These are phyloP conservation scores for Rhynchosporium secalis DNA, from an alignment of 2,329 filamentous ascomycete genomes.

Conservation along the genomic window DNA sequence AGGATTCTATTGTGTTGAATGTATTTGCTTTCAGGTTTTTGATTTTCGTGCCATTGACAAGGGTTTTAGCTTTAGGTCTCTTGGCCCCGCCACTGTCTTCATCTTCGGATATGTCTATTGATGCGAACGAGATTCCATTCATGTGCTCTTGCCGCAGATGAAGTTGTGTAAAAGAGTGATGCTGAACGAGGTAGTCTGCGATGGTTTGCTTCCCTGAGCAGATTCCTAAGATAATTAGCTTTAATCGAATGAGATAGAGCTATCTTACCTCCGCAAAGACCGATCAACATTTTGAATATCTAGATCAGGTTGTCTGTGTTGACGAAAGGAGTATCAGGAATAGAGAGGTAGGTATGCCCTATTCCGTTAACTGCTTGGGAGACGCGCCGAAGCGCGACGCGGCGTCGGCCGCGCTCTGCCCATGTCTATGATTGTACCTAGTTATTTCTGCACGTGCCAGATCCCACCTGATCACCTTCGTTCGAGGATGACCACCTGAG, in stretches of 20 bases:
- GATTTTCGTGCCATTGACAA: conserved; percentile 17
- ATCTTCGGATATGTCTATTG: conserved; percentile 1
- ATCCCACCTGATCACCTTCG: not conserved
- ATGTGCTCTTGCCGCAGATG: conserved; percentile 48
- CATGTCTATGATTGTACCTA: too few relatives aligned
- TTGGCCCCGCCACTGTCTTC: not conserved
- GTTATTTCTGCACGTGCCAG: not conserved
- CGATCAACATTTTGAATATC: conserved; percentile 64
- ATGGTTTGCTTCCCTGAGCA: conserved; percentile 92
- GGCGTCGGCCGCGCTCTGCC: too few relatives aligned
- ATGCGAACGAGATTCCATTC: conserved; percentile 15
- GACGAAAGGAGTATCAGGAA: not conserved
- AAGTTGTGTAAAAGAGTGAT: conserved; percentile 78
- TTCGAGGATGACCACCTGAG: conserved; percentile 7
- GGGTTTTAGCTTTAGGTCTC: not conserved
- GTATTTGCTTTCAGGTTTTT: conserved; percentile 32
- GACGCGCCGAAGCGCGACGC: too few relatives aligned
- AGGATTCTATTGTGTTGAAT: conserved; percentile 63
- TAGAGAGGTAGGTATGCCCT: too few relatives aligned
- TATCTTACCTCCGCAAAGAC: conserved; percentile 68
- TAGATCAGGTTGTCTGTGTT: too few relatives aligned
- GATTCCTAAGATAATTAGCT: conserved; percentile 59
- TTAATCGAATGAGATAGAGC: too few relatives aligned
- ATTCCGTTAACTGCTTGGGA: too few relatives aligned
- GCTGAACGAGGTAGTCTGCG: conserved; percentile 79